Conservation (phyloP, 2,329 filamentous ascomycete species). For the Diaporthe eres region DNA sequence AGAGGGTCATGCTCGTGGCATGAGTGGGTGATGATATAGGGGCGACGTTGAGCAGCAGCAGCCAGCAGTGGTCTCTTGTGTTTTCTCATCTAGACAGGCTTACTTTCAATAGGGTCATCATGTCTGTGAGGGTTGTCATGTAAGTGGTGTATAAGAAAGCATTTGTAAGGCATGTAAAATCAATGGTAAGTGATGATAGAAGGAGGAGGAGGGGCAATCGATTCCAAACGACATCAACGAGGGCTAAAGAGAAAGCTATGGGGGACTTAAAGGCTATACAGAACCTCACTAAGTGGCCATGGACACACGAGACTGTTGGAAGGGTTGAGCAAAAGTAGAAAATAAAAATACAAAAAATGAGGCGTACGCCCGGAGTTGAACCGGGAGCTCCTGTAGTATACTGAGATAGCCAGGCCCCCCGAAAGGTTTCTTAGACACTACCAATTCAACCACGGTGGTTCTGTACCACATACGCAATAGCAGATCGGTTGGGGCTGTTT, state of each 20-base stretch:
- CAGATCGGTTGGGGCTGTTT: background rate
- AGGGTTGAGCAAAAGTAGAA: background rate
- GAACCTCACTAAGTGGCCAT: background rate
- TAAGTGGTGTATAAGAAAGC: background rate
- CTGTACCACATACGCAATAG: slow-evolving; percentile 7
- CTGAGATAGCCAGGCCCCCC: slow-evolving; percentile 14
- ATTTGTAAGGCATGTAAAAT: background rate
- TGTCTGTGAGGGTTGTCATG: no score
- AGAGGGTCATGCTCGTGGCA: no score
- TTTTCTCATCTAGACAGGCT: no score
- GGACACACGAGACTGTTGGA: background rate
- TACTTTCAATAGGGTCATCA: no score
- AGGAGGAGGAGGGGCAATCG: background rate
- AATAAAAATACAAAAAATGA: background rate
- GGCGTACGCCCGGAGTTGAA: slow-evolving; percentile 16
- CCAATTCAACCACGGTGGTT: slow-evolving; percentile 26
- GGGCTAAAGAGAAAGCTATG: background rate
- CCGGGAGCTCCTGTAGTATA: slow-evolving; percentile 8
- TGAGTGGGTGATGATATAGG: no score
- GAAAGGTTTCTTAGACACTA: slow-evolving; percentile 17
- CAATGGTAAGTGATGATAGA: background rate
- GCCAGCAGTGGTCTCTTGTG: no score
- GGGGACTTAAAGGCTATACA: background rate
- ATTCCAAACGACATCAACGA: background rate
- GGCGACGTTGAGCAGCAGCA: no score